These are phyloP conservation scores for Wallacemonas collosoma DNA, from an alignment of 208 protist species.

Conservation along the genomic window DNA sequence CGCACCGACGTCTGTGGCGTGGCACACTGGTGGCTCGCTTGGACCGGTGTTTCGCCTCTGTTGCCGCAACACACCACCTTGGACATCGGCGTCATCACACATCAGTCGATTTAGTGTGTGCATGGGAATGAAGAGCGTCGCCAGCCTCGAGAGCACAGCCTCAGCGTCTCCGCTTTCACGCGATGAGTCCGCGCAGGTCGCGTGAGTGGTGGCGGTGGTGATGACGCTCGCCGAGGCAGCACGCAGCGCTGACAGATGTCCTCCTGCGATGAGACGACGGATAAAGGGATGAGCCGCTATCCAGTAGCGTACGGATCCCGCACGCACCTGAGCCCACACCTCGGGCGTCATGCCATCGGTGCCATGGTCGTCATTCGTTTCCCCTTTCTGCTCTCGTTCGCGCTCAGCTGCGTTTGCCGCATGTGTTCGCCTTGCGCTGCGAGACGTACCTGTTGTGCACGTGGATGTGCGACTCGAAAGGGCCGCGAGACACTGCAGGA, in stretches of 20 bases:
- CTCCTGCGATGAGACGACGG: slow-evolving; percentile 48
- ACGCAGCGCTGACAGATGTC: slow-evolving; percentile 28
- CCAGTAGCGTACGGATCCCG: slow-evolving; percentile 15
- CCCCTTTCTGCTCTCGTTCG: too few relatives aligned
- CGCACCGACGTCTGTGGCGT: neutral
- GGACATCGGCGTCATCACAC: neutral
- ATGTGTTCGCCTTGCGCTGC: too few relatives aligned
- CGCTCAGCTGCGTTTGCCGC: too few relatives aligned
- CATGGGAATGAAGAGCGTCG: neutral
- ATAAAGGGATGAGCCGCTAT: slow-evolving; percentile 51
- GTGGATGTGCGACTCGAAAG: neutral
- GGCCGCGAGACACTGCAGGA: slow-evolving; percentile 20
- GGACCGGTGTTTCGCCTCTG: neutral
- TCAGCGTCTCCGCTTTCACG: neutral
- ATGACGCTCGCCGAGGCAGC: neutral
- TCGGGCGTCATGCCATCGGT: neutral
- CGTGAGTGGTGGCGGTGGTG: neutral
- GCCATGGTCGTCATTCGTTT: too few relatives aligned
- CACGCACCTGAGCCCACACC: neutral
- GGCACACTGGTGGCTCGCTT: neutral
- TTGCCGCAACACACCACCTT: neutral
- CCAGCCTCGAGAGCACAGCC: neutral
- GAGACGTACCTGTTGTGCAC: too few relatives aligned
- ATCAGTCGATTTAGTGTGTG: neutral
- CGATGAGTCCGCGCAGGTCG: too few relatives aligned